Base-by-base conservation (phyloP, 2,329 filamentous ascomycete genomes). In the Fusarium sp. region DNA sequence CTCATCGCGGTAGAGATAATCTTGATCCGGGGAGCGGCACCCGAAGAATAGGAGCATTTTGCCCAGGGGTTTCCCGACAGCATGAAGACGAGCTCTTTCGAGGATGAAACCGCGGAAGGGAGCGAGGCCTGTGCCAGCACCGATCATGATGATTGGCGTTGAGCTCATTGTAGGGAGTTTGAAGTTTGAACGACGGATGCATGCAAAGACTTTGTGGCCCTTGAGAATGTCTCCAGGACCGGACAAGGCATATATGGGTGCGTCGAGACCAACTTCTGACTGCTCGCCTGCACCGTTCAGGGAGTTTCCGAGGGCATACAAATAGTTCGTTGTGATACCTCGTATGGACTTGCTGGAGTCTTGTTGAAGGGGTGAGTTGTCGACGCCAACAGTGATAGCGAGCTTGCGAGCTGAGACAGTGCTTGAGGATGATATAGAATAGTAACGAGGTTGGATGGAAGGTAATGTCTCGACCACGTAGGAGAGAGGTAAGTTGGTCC, bases 401-500 rank as follows among this genome's bases (percentile, higher is more conserved):
- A 74, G 62, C 12, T 52, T 74, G 28, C 69, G 65, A 8, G 72
- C 64, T 8, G 69, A 72, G 8, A 75, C 68, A 28, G 81, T 77
- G 15, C 79, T 81, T 9, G 86, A 88, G 1, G 85, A 88, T 0
- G 87, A 89, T 61, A 89, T 89, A 8, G 85, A 87, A 75, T 90
- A 90, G 64, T 88, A 86, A 6, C 88, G 85, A 11, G 87, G 81
- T 13, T 86, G 65, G 10, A 72, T 44, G 0, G 82, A 81, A 2
- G 86, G 84, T 1, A 89, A 81, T 72, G 85, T 85, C 51, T 85
- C 82, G 8, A 91, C 79, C 74, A 89, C 86, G 47, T 84, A 82
- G 2, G 83, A 81, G 6, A 91, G 79, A 0, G 76, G 74, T 8
- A 78, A 28, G 2, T 65, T 51, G 2, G 57, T 49, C 74, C 75